These are phyloP conservation scores for Taphrina sp. DNA, from an alignment of 1,139 yeast genomes.

Conservation along the genomic window DNA sequence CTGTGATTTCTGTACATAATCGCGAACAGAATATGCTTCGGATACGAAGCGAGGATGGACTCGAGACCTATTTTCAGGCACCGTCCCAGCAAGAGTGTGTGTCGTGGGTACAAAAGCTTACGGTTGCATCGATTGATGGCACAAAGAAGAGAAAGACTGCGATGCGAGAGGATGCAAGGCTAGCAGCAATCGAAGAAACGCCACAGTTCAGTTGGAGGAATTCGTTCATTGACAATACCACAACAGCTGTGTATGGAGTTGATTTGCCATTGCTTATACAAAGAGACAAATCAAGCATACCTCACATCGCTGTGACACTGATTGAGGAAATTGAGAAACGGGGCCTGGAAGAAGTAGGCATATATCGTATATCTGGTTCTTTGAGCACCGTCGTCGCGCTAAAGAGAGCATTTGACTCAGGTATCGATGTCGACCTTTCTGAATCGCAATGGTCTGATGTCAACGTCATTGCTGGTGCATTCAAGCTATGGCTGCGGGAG, in stretches of 20 bases:
- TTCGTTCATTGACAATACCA: slow-evolving; percentile 1
- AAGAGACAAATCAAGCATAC: slow-evolving; percentile 65
- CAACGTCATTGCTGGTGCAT: slow-evolving; percentile 85
- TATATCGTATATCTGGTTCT: slow-evolving; percentile 89
- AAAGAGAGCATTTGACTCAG: slow-evolving; percentile 69
- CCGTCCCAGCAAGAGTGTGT: slow-evolving; percentile 60
- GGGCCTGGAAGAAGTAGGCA: slow-evolving; percentile 81
- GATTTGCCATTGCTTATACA: slow-evolving; percentile 55
- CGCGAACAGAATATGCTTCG: slow-evolving; percentile 54
- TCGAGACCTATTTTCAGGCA: slow-evolving; percentile 70
- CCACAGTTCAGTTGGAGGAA: slow-evolving; percentile 26
- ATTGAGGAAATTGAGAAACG: slow-evolving; percentile 73
- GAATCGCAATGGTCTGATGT: slow-evolving; percentile 74
- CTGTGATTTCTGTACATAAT: slow-evolving; percentile 37
- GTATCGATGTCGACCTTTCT: slow-evolving; percentile 64
- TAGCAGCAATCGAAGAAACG: slow-evolving; percentile 2
- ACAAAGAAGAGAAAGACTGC: slow-evolving; percentile 46
- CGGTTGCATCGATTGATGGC: slow-evolving; percentile 49
- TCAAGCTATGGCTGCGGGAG: slow-evolving; percentile 81
- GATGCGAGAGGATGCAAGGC: slow-evolving; percentile 41
- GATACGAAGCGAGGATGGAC: slow-evolving; percentile 55
- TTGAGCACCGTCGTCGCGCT: slow-evolving; percentile 70
- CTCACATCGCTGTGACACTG: slow-evolving; percentile 63
- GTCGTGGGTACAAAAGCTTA: slow-evolving; percentile 64
- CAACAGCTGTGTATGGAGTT: slow-evolving; percentile 69